phyloP scores from a whole-genome alignment of 108 stramenopile genomes.

The Fistulifera pelliculosa region DNA sequence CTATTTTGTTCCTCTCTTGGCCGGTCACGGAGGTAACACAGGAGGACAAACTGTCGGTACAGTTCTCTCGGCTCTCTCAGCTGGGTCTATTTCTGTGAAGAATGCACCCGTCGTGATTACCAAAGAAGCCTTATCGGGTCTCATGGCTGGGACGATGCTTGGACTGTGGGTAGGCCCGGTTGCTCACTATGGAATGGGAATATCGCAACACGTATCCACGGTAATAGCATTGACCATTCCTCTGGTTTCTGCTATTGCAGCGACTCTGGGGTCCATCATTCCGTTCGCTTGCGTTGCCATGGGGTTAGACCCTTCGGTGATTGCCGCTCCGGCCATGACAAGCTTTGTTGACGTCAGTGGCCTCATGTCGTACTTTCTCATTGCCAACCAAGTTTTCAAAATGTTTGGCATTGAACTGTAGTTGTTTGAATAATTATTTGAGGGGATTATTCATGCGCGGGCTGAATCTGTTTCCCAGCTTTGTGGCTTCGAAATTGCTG shows the following conservation, averaged over 20 bases:
- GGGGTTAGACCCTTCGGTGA: conserved; percentile 74
- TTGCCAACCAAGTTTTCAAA: conserved; percentile 72
- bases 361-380: conserved; percentile 73
- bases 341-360: conserved; percentile 86
- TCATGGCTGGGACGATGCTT: conserved; percentile 53
- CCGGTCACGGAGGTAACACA: conserved; percentile 88
- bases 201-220: conserved; percentile 65
- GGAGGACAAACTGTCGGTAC: conserved; percentile 86
- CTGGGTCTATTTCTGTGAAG: conserved; percentile 40
- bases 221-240: conserved; percentile 72
- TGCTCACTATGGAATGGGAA: conserved; percentile 69
- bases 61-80: conserved; percentile 65
- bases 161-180: conserved; percentile 58
- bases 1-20: conserved; percentile 83
- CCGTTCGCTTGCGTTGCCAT: conserved; percentile 67
- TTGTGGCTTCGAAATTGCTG: too few relatives aligned
- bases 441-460: too few relatives aligned
- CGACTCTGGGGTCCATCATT: conserved; percentile 64
- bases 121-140: conserved; percentile 68
- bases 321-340: conserved; percentile 88
- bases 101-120: conserved; percentile 53
- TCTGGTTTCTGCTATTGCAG: conserved; percentile 67
- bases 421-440: neutral
- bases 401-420: conserved; percentile 70
- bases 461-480: too few relatives aligned